These are phyloP conservation scores for Grosmannia serpens DNA, from an alignment of 2,329 filamentous ascomycete genomes.

Conservation along the genomic window DNA sequence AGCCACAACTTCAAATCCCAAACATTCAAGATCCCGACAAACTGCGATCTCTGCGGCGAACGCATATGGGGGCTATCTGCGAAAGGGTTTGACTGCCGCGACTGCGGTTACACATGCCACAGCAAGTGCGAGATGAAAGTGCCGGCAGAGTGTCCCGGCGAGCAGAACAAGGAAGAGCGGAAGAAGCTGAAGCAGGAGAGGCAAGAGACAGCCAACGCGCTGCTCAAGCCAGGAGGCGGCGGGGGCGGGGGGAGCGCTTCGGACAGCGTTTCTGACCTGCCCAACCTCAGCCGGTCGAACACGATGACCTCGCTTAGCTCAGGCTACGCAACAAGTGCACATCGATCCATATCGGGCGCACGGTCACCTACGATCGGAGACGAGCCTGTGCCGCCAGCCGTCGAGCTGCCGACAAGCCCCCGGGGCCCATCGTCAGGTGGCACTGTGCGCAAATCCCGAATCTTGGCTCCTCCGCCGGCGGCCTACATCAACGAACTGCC, in stretches of 20 bases:
- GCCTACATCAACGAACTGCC: constrained; percentile 65
- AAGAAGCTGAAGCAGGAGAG: constrained; percentile 85
- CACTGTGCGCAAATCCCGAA: constrained; percentile 48
- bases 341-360: constrained; percentile 60
- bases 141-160: constrained; percentile 86
- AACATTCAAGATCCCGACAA: constrained; percentile 97
- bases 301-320: constrained; percentile 88
- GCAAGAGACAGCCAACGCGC: constrained; percentile 63
- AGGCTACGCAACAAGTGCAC: constrained; percentile 69
- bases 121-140: constrained; percentile 99
- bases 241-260: constrained; percentile 12
- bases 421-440: constrained; percentile 19
- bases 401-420: constrained; percentile 26
- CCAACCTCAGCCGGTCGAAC: constrained; percentile 63
- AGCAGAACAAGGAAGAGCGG: constrained; percentile 85
- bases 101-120: constrained; percentile 96
- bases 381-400: constrained; percentile 22
- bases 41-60: constrained; percentile 93
- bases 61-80: constrained; percentile 94
- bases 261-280: constrained; percentile 48
- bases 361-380: constrained; percentile 28
- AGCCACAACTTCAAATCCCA: constrained; percentile 98
- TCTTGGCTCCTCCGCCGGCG: constrained; percentile 78
- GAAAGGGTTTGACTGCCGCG: constrained; percentile 90
- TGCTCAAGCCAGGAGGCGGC: constrained; percentile 32